phyloP scores from a whole-genome alignment of 345 rosid species.

The Salix koriyanagi region DNA sequence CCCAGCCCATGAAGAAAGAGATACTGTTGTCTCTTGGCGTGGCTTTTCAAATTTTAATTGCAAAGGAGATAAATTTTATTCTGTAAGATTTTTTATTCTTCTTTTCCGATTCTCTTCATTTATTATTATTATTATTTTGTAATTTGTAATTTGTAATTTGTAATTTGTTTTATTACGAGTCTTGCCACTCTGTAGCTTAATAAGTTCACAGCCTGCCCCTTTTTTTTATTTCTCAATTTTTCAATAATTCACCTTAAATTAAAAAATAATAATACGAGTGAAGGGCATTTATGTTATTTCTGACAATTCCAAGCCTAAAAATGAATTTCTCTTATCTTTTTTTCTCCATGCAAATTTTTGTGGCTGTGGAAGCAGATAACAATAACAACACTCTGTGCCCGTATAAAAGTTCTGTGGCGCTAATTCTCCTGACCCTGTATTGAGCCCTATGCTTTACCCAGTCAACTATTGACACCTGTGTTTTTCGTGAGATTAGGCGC shows the following conservation, averaged over 20 bases:
- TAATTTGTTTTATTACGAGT: not conserved
- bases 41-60: not conserved
- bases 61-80: not conserved
- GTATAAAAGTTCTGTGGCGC: not conserved
- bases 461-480: not conserved
- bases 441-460: not conserved
- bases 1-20: not conserved
- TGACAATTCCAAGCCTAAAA: not conserved
- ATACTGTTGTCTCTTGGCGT: not conserved
- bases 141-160: too few species aligned
- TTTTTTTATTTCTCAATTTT: too few species aligned
- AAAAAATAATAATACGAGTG: too few species aligned
- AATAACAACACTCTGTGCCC: not conserved
- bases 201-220: too few species aligned
- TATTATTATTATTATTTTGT: too few species aligned
- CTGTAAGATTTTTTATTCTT: not conserved
- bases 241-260: too few species aligned
- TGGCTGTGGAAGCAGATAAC: not conserved
- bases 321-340: not conserved
- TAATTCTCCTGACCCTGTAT: not conserved
- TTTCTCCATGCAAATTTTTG: not conserved
- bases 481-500: not conserved
- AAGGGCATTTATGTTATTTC: too few species aligned
- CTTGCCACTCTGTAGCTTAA: not conserved
- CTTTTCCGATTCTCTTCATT: too few species aligned